These are phyloP conservation scores for Boletellus deceptivus DNA, from an alignment of 1,284 basidiomycete genomes.

Conservation along the genomic window DNA sequence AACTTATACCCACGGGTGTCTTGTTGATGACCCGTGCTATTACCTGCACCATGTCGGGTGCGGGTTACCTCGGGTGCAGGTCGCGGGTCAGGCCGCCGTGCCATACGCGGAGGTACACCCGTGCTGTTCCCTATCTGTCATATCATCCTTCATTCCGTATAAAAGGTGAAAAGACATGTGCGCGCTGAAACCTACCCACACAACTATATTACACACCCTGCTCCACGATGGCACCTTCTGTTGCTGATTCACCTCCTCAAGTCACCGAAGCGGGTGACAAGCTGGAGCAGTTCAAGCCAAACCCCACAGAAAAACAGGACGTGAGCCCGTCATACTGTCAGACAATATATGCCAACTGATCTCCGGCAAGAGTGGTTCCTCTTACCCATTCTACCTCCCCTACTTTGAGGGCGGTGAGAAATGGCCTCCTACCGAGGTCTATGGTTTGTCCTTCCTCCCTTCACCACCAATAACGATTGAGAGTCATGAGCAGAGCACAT, in stretches of 20 bases:
- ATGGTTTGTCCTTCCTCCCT: conserved; percentile 30
- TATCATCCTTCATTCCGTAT: neutral
- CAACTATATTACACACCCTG: neutral
- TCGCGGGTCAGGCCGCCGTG: too few species aligned
- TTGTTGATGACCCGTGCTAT: too few species aligned
- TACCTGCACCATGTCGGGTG: too few species aligned
- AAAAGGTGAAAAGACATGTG: neutral
- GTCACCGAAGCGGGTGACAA: conserved; percentile 2
- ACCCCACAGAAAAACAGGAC: neutral
- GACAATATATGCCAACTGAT: neutral
- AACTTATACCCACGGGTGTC: too few species aligned
- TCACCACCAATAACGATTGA: neutral
- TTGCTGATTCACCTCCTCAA: conserved; percentile 6
- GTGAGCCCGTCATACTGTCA: neutral
- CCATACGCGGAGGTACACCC: too few species aligned
- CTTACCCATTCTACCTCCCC: conserved; percentile 42
- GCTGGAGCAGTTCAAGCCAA: conserved; percentile 8
- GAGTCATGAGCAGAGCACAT: conserved; percentile 24
- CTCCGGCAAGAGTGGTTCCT: conserved; percentile 27
- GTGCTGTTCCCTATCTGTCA: neutral
- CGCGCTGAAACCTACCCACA: neutral
- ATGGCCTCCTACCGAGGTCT: conserved; percentile 41
- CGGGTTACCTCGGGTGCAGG: too few species aligned
- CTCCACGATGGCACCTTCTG: conserved; percentile 13
- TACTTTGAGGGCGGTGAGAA: conserved; percentile 45